phyloP scores from a whole-genome alignment of 1,284 basidiomycete species.

The Austropuccinia psidii region DNA sequence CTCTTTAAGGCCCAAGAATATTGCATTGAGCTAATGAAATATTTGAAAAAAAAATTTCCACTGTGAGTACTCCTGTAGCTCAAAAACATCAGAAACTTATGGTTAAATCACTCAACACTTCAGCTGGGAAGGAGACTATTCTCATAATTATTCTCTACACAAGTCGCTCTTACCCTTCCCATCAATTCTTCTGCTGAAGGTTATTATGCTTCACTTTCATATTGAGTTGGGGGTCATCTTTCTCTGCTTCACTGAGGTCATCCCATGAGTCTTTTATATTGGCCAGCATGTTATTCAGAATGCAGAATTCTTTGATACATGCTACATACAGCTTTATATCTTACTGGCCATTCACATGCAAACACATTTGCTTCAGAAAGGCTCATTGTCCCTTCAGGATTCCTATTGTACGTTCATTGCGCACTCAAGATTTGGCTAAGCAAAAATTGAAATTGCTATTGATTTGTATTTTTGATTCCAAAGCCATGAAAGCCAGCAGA shows the following conservation, averaged over 20 bases:
- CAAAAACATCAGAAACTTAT: too few relatives aligned
- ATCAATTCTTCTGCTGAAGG: too few relatives aligned
- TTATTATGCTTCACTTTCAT: neutral
- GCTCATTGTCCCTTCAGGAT: slow-evolving; percentile 4
- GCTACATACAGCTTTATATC: neutral
- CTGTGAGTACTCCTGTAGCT: too few relatives aligned
- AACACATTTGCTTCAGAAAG: neutral
- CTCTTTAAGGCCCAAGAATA: too few relatives aligned
- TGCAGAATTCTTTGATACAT: neutral
- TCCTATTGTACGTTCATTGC: neutral
- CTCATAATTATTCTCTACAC: neutral
- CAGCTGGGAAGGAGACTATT: neutral
- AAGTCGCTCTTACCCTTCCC: neutral
- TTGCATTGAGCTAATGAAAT: too few relatives aligned
- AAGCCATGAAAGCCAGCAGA: neutral
- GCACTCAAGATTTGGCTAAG: neutral
- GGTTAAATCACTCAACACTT: too few relatives aligned
- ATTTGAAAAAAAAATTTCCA: too few relatives aligned
- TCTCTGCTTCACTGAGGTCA: neutral
- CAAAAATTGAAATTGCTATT: slow-evolving; percentile 13
- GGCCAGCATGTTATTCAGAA: slow-evolving; percentile 14
- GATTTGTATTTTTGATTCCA: neutral
- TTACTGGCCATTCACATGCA: neutral
- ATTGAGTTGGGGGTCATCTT: neutral
- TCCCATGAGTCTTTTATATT: neutral